Conservation (phyloP, 2,329 filamentous ascomycete genomes). For the Lachnellula willkommii region DNA sequence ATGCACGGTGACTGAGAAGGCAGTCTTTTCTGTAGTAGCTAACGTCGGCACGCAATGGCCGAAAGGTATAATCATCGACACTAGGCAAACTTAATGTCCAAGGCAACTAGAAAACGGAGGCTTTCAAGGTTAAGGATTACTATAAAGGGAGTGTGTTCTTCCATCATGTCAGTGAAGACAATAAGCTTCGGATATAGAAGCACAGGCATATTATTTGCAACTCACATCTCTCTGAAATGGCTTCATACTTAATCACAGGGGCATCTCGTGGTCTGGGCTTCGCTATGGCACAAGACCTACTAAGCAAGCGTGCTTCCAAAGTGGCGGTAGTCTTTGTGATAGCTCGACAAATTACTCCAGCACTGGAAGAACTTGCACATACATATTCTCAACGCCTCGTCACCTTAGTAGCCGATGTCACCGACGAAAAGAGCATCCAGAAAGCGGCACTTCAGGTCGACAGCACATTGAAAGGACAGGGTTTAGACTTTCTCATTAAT, state of each 20-base stretch:
- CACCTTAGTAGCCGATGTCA: constrained; percentile 34
- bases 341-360: constrained; percentile 32
- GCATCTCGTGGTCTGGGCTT: constrained; percentile 34
- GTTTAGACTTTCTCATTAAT: constrained; percentile 43
- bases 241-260: constrained; percentile 27
- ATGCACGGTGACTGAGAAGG: too few species aligned
- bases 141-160: too few species aligned
- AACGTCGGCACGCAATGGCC: too few species aligned
- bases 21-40: too few species aligned
- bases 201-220: too few species aligned
- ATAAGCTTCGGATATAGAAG: too few species aligned
- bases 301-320: constrained; percentile 30
- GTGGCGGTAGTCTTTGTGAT: constrained; percentile 34
- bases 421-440: constrained; percentile 31
- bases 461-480: constrained; percentile 31
- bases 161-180: too few species aligned
- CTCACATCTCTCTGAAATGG: too few species aligned
- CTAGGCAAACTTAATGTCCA: too few species aligned
- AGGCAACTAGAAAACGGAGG: too few species aligned
- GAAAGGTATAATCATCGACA: too few species aligned
- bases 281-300: constrained; percentile 26
- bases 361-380: constrained; percentile 33
- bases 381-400: constrained; percentile 32
- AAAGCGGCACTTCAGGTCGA: constrained; percentile 33
- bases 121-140: too few species aligned